Base-by-base conservation (phyloP, 306 rosid species). In the Prinsepia uniflora region DNA sequence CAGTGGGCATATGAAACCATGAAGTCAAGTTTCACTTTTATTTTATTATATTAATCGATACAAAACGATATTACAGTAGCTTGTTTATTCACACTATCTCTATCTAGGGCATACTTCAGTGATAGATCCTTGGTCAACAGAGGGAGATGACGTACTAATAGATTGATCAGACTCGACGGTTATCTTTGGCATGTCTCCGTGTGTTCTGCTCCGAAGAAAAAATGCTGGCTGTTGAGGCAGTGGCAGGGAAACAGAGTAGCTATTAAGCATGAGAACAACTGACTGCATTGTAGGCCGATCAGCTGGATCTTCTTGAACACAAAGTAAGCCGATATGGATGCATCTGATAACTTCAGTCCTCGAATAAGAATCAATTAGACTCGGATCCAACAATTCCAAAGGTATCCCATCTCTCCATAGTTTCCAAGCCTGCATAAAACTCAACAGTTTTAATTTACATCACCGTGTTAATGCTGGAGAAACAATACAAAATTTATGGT, bases 201-300 rank as follows among this genome's bases (percentile, higher is more conserved):
- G 62, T 8, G 67, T 8, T 72, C 59, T 63, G 36, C 76, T 78
- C 1, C 10, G 74, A 57, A 72, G 44, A 50, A 56, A 68, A 63
- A 72, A 67, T 5, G 81, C 85, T 8, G 89, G 86, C 19, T 62
- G 63, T 42, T 72, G 64, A 41, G 86, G 87, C 30, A 7, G 0
- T 34, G 81, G 70, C 5, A 80, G 41, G 18, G 71, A 63, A 15
- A 80, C 70, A 19, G 86, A 76, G 73, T 72, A 41, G 47, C 89
- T 81, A 42, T 43, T 79, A 4, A 88, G 81, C 83, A 86, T 53
- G 57, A 82, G 76, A 66, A 82, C 75, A 40, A 88, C 22, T 10
- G 85, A 54, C 24, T 63, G 78, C 88, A 86, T 84, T 3, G 87
- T 78, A 10, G 94, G 94, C 39, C 87, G 80, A 22, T 66, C 76